Base-by-base conservation (phyloP, 2,329 filamentous ascomycete genomes). In the Arthrinium phaeospermum region DNA sequence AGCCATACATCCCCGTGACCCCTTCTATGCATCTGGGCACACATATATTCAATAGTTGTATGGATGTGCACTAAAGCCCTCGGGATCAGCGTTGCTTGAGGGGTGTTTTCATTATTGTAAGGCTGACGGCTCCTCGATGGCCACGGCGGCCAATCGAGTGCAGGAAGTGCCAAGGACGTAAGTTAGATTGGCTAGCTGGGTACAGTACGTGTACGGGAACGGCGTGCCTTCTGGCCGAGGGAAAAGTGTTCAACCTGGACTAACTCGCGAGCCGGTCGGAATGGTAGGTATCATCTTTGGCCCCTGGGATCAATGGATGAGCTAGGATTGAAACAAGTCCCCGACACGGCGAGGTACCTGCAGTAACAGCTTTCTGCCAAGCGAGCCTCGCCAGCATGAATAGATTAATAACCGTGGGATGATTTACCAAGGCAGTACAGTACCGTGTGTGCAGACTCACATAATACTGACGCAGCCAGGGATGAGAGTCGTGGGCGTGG, bases 341-440 rank as follows among this genome's bases (percentile, higher is more conserved):
- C 57, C 57, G 34, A 64, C 57, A 64, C 30, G 22, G n/a, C 57
- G 34, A 64, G 57, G 57, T 41, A 64, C 57, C 57, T 64, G 57
- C 57, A 64, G 57, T 64, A 64, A 64, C 57, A 64, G 57, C 57
- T 41, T 64, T 64, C 10, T 64, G 57, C 57, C 57, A 64, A 64
- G 57, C 57, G 34, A 64, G 24, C 57, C 57, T 64, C 57, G 30
- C 30, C 30, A 41, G 34, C 57, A 41, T 64, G 34, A 22, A 64
- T 14, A 41, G 22, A 64, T 64, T 64, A 64, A 41, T n/a, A 41
- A 64, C 57, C 30, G 34, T 64, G 57, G 34, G 57, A 41, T 64
- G 57, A 24, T 64, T 64, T 41, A 64, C 57, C 51, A 22, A 61
- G 19, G 27, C 27, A 14, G 24, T 27, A 49, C 10, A 51, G n/a